A percentile compares a stretch with the other conserved stretches of the same genome.
These are phyloP conservation scores for Lonicera japonica DNA, from an alignment of 129 eudicot genomes.

Conservation along the genomic window DNA sequence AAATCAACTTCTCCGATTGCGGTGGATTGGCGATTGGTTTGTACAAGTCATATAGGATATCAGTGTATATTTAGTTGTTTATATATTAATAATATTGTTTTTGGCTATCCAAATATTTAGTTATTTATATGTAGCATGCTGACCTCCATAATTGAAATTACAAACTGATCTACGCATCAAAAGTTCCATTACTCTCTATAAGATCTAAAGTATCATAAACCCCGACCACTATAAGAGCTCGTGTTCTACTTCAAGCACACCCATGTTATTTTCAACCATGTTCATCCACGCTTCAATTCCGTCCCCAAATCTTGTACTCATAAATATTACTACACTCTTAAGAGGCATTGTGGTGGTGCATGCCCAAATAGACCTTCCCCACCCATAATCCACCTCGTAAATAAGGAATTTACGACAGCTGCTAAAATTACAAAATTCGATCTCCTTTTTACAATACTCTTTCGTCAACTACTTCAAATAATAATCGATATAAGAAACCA, in stretches of 20 bases:
- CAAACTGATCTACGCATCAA: no score
- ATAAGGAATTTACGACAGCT: conserved; percentile 21
- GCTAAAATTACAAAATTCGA: not conserved
- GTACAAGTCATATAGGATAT: conserved; percentile 15
- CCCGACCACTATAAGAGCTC: conserved; percentile 13
- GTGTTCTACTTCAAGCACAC: conserved; percentile 7
- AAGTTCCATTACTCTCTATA: no score
- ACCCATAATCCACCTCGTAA: conserved; percentile 32
- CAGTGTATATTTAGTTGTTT: no score
- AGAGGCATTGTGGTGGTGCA: not conserved
- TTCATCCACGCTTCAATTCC: conserved; percentile 40
- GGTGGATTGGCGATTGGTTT: conserved; percentile 17
- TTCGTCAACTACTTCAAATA: not conserved
- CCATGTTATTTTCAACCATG: conserved; percentile 17
- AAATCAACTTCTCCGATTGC: conserved; percentile 20
- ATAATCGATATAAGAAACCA: no score
- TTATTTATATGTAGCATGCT: no score
- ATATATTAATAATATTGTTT: no score
- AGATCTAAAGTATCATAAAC: no score
- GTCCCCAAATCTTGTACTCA: conserved; percentile 21
- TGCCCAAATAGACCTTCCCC: conserved; percentile 30
- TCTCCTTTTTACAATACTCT: not conserved
- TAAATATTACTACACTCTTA: conserved; percentile 22
- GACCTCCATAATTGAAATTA: no score
- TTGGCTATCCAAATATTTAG: no score